Conservation (phyloP, 2,329 filamentous ascomycete species). For the Alternaria ethzedia region DNA sequence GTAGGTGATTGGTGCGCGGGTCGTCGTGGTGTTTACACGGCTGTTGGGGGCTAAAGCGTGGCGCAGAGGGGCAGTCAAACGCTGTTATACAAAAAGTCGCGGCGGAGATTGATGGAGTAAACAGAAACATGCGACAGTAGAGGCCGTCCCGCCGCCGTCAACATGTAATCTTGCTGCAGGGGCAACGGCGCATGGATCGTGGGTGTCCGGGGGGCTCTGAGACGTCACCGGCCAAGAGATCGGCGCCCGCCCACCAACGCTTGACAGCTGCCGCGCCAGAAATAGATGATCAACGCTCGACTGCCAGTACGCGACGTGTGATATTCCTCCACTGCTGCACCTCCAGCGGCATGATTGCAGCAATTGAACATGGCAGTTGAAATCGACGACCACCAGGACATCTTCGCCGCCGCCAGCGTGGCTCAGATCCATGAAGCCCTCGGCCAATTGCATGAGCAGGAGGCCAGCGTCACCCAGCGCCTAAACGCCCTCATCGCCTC, state of each 20-base stretch:
- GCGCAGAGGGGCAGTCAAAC: background rate
- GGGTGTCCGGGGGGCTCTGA: background rate
- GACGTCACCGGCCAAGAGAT: constrained; percentile 14
- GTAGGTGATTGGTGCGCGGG: constrained; percentile 17
- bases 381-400: constrained; percentile 28
- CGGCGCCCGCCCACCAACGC: background rate
- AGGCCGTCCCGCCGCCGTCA: constrained; percentile 7
- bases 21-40: constrained; percentile 7
- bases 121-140: background rate
- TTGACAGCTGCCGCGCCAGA: constrained; percentile 1
- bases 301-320: background rate
- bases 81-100: background rate
- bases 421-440: constrained; percentile 82
- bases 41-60: constrained; percentile 1
- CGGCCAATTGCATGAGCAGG: constrained; percentile 74
- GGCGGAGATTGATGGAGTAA: background rate
- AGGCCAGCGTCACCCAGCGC: constrained; percentile 74
- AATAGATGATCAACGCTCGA: constrained; percentile 1
- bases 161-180: constrained; percentile 11
- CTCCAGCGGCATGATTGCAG: constrained; percentile 13
- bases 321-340: background rate
- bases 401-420: constrained; percentile 73
- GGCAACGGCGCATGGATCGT: constrained; percentile 8
- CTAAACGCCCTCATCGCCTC: constrained; percentile 80
- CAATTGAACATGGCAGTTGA: constrained; percentile 23